A percentile compares a stretch with the other conserved stretches of the same genome.
phyloP scores from a whole-genome alignment of 257 asterid genomes.

The Fraxinus anomala region DNA sequence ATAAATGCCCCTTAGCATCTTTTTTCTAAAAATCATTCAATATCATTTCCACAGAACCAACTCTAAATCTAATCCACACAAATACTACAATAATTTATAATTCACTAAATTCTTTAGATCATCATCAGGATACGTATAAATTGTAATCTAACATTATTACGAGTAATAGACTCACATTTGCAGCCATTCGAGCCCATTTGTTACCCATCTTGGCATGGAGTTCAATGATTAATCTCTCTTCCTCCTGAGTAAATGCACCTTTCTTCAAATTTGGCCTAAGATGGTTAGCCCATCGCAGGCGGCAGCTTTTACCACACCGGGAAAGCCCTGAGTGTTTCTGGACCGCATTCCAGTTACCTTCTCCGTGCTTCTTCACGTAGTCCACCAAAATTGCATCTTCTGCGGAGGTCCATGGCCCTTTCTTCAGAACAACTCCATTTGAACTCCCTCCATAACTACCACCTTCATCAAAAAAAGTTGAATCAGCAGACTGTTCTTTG shows the following conservation, averaged over 20 bases:
- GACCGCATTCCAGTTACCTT: constrained; percentile 78
- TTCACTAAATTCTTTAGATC: constrained; percentile 14
- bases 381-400: constrained; percentile 64
- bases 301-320: constrained; percentile 75
- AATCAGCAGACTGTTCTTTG: constrained; percentile 59
- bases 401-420: constrained; percentile 72
- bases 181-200: constrained; percentile 79
- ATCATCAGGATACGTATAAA: constrained; percentile 21
- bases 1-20: not conserved
- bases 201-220: constrained; percentile 80
- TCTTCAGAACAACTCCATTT: constrained; percentile 48
- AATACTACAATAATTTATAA: constrained; percentile 8
- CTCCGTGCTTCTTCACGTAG: constrained; percentile 66
- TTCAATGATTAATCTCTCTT: constrained; percentile 58
- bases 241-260: constrained; percentile 68
- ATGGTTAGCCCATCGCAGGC: constrained; percentile 74
- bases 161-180: constrained; percentile 49
- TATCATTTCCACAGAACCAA: not conserved
- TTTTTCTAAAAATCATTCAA: not conserved
- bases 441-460: constrained; percentile 45
- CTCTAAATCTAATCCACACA: constrained; percentile 21
- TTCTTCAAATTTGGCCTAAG: constrained; percentile 70
- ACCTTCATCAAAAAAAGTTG: constrained; percentile 53
- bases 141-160: constrained; percentile 1
- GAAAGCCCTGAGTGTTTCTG: constrained; percentile 66